Base-by-base conservation (phyloP, 306 rosid species). In the Pachyrhizus erosus region DNA sequence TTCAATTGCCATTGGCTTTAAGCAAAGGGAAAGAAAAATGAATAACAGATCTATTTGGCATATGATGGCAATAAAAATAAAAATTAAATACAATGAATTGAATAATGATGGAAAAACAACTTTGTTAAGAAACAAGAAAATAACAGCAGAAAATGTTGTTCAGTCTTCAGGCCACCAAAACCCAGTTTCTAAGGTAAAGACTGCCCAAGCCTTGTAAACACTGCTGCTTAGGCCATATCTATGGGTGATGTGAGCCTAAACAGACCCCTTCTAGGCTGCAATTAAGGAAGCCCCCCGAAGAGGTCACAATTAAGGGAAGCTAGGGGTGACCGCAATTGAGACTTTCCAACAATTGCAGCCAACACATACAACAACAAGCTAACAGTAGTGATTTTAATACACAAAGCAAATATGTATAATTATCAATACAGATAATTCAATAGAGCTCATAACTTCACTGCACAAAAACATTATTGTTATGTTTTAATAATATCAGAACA, bases 1-100 rank as follows among this genome's bases (percentile, higher is more conserved):
- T 64, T 93, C 94, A 78, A 42, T 67, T 49, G 84, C 65, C 97
- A 93, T 93, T 21, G 93, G 97, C 98, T 93, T 87, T 84, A 91
- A 77, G 79, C 29, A 86, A 39, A 77, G 72, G 17, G 9, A 39
- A n/a, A 76, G 55, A 69, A 75, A 34, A 71, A 75, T 84, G 26
- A 80, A 15, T 15, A 73, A 67, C 69, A 68, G 46, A 33, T 43
- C 27, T 8, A 49, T 21, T 62, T 60, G 69, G 15, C 61, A 77
- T 26, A 29, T 34, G 48, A 46, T 76, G 8, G 15, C 57, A 77
- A 62, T 18, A 46, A 70, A 76, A 42, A 77, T 9, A 29, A 20
- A 33, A 43, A 29, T 27, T 9, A 68, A 31, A 57, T 21, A 71
- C 4, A 40, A 24, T 27, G 10, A 69, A 33, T 45, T 27, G 7